Evolutionary conservation across 176 grass and related monocot genomes (phyloP).

Genomic region (Aegilops sharonensis): DNA sequence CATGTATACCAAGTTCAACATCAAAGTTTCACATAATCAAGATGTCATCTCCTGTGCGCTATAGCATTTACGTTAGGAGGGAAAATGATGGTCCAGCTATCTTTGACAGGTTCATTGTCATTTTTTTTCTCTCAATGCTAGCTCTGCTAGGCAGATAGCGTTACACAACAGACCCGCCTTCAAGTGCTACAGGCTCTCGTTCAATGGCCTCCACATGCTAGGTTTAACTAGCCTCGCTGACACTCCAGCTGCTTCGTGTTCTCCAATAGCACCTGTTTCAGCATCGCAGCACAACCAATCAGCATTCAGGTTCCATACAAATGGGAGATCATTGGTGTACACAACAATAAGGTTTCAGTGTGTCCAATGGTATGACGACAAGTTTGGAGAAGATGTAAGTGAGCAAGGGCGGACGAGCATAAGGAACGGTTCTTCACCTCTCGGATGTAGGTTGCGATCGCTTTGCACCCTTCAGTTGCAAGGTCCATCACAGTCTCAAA

Average conservation of each 20-base stretch:
- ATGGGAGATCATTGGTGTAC: neutral
- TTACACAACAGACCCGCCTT: slow-evolving; percentile 15
- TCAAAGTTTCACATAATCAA: neutral
- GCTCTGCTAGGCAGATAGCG: neutral
- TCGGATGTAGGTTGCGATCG: slow-evolving; percentile 74
- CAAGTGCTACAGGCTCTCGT: neutral
- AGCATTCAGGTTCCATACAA: neutral
- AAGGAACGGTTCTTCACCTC: slow-evolving; percentile 49
- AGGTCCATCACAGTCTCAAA: slow-evolving; percentile 96
- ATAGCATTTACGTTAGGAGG: neutral
- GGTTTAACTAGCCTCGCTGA: slow-evolving; percentile 59
- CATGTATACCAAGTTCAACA: neutral
- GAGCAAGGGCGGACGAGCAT: neutral
- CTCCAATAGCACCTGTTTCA: slow-evolving; percentile 65
- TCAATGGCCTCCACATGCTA: neutral
- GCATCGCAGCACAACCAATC: neutral
- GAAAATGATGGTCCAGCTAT: neutral
- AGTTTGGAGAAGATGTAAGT: neutral
- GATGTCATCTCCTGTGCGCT: neutral
- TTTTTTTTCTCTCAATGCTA: neutral
- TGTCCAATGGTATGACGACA: neutral
- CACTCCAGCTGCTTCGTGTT: slow-evolving; percentile 77
- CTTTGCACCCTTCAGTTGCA: slow-evolving; percentile 95
- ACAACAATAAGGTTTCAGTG: neutral
- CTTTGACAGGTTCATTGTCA: neutral